A percentile compares a stretch with the other conserved stretches of the same genome.
Conservation (phyloP, 306 rosid species). For the Pachyrhizus erosus region DNA sequence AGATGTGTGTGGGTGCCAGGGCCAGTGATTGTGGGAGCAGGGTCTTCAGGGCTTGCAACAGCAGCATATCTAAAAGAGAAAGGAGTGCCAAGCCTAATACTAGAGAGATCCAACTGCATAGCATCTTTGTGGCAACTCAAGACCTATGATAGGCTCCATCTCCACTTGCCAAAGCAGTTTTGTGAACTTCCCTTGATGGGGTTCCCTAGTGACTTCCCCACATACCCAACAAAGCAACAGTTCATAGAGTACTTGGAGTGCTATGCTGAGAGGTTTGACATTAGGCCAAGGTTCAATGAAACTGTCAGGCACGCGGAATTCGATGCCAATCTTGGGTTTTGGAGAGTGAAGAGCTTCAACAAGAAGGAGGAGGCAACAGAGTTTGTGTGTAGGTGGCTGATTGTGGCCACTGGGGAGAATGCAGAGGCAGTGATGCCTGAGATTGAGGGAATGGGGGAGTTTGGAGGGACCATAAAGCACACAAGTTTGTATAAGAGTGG, state of each 20-base stretch:
- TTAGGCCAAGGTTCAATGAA: constrained; percentile 65
- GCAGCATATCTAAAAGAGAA: constrained; percentile 70
- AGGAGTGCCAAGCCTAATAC: constrained; percentile 56
- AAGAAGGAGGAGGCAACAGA: constrained; percentile 43
- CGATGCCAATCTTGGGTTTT: constrained; percentile 58
- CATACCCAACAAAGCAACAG: constrained; percentile 80
- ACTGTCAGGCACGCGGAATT: constrained; percentile 57
- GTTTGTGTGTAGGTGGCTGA: constrained; percentile 70
- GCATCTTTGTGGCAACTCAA: constrained; percentile 87
- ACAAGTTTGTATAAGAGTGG: constrained; percentile 81
- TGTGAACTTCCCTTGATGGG: constrained; percentile 73
- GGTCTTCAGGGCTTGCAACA: constrained; percentile 83
- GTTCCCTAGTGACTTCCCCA: constrained; percentile 69
- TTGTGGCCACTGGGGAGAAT: constrained; percentile 90
- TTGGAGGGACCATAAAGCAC: constrained; percentile 63
- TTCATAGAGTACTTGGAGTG: constrained; percentile 62
- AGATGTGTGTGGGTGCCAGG: constrained; percentile 49
- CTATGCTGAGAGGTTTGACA: constrained; percentile 58
- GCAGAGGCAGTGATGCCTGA: constrained; percentile 79
- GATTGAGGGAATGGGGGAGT: constrained; percentile 63
- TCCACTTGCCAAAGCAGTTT: constrained; percentile 80
- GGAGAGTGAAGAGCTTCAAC: constrained; percentile 55
- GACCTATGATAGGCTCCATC: constrained; percentile 76
- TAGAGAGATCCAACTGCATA: constrained; percentile 83
- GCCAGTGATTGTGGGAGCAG: constrained; percentile 83